phyloP scores from a whole-genome alignment of 2,329 filamentous ascomycete species.

The Lachnellula willkommii region DNA sequence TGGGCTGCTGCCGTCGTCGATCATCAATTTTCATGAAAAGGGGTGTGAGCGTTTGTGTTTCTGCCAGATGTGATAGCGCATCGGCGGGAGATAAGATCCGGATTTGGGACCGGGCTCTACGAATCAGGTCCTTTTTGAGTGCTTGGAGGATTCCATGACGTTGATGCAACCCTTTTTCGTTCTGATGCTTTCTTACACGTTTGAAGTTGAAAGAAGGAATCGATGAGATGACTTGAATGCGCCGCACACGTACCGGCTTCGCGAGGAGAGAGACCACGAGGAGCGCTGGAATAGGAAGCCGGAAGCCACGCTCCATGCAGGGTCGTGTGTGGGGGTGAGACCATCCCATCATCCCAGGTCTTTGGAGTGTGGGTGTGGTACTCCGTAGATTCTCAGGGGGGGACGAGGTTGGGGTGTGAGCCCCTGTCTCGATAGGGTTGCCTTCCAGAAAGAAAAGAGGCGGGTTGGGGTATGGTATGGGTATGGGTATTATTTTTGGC shows the following conservation, averaged over 20 bases:
- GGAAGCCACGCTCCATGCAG: conserved; percentile 8
- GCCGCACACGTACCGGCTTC: conserved; percentile 8
- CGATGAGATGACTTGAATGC: conserved; percentile 4
- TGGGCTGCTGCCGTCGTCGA: too few species aligned
- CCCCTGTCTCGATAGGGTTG: background rate
- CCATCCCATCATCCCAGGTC: background rate
- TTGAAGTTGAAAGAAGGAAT: conserved; percentile 1
- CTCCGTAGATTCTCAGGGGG: too few species aligned
- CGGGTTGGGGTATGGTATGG: background rate
- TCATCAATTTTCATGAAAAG: too few species aligned
- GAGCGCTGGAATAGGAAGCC: background rate
- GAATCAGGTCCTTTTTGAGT: too few species aligned
- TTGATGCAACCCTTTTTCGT: too few species aligned
- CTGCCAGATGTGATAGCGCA: too few species aligned
- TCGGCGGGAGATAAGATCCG: too few species aligned
- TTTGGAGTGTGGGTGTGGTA: background rate
- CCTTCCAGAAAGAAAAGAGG: background rate
- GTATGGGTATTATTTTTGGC: background rate
- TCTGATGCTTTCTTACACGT: conserved; percentile 1
- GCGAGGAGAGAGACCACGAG: conserved; percentile 8
- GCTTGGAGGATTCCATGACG: too few species aligned
- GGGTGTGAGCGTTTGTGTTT: too few species aligned
- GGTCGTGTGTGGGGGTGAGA: conserved; percentile 8
- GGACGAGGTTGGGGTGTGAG: background rate
- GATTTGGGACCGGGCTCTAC: too few species aligned